Evolutionary conservation across 1,284 basidiomycete species (phyloP).

Genomic region (Inonotus hispidus): DNA sequence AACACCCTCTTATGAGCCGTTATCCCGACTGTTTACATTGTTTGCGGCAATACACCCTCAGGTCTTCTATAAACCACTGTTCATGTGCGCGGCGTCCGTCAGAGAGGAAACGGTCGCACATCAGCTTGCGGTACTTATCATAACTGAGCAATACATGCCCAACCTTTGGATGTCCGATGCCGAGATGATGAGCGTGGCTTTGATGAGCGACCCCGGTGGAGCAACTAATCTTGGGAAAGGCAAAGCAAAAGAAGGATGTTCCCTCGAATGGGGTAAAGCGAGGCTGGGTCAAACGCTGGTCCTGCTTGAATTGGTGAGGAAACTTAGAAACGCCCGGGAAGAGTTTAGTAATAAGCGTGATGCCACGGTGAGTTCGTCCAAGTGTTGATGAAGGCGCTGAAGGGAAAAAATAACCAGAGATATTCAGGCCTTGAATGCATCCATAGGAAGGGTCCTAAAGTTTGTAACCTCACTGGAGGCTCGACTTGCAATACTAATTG

Average conservation of each 20-base stretch:
- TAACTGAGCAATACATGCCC: constrained; percentile 48
- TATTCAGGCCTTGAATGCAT: constrained; percentile 29
- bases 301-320: constrained; percentile 56
- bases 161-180: constrained; percentile 68
- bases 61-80: constrained; percentile 71
- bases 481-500: constrained; percentile 51
- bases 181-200: constrained; percentile 71
- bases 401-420: not conserved
- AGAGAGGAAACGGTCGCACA: constrained; percentile 52
- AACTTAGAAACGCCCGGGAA: constrained; percentile 38
- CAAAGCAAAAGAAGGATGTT: constrained; percentile 25
- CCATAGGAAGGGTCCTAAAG: constrained; percentile 34
- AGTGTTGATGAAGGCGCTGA: not conserved
- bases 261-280: constrained; percentile 37
- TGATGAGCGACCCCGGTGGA: constrained; percentile 48
- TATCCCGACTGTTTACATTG: constrained; percentile 45
- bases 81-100: constrained; percentile 59
- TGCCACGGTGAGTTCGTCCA: constrained; percentile 14
- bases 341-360: constrained; percentile 34
- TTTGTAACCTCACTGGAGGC: constrained; percentile 57
- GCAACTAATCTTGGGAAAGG: constrained; percentile 27
- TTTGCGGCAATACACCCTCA: constrained; percentile 54
- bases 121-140: constrained; percentile 50
- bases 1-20: constrained; percentile 35
- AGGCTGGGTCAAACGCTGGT: constrained; percentile 63